Evolutionary conservation across 495 filamentous ascomycete genomes (phyloP), one percentile per base, ranked within the genome.

Genomic region (Trichoderma reesei): DNA sequence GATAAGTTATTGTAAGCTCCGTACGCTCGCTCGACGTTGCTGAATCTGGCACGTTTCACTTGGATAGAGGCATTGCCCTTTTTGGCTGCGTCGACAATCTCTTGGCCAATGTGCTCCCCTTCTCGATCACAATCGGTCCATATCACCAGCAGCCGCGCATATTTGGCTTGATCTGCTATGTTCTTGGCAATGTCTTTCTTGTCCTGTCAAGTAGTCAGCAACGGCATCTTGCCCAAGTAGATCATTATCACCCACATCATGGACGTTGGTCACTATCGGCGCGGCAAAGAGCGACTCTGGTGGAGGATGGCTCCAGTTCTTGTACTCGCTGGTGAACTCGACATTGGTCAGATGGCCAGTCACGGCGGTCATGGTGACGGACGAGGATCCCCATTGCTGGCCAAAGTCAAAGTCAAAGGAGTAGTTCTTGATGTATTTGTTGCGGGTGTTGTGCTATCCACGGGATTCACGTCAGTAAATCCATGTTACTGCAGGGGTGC

Each of bases 101-200:
- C 95, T n/a, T 88, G 78, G 1, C 94, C 94, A 66, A 98, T 98
- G 69, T 97, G 88, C 74, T 98, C 94, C 16, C 94, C 94, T 80
- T 98, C 94, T 60, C 92, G 86, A 80, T 98, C 94, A 76, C 94
- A 98, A 80, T 98, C 94, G 1, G 94, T 98, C 94, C 94, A 98
- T 69, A 98, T 96, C 73, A 91, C 94, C 14, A 98, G 80, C 20
- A 84, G 85, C 68, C 79, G 81, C 63, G 84, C 77, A 68, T 82
- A 80, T 54, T 82, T 82, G 13, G 95, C 94, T 73, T 94, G 85
- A 6, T 78, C 73, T 59, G 86, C 80, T 69, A 98, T 98, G 70
- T 98, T 98, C 5, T 84, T 78, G 9, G 92, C 90, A 63, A 98
- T 89, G 18, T 85, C 76, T 68, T 83, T 84, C 69, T 90, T 92